phyloP scores from a whole-genome alignment of 2,329 filamentous ascomycete species.

The Fusarium subglutinans region DNA sequence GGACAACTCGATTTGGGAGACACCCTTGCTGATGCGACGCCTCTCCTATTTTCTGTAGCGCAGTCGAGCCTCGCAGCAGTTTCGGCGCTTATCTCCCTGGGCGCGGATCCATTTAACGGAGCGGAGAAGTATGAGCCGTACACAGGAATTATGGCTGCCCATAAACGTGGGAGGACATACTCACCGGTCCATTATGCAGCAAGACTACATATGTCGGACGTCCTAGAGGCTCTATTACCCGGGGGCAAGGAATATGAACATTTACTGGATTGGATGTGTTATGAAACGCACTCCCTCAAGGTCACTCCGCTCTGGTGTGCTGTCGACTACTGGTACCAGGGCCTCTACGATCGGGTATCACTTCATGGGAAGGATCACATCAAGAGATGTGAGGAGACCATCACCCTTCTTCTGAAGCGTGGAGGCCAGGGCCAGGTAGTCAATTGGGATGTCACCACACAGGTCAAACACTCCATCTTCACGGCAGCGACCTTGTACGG shows the following conservation, averaged over 20 bases:
- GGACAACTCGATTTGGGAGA: not conserved
- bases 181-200: not conserved
- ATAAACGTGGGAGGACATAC: not conserved
- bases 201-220: not conserved
- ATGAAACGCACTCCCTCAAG: not conserved
- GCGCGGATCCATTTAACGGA: not conserved
- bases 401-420: not conserved
- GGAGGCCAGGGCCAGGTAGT: not conserved
- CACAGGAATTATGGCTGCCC: not conserved
- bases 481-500: not conserved
- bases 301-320: not conserved
- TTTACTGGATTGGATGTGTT: not conserved
- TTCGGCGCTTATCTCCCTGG: accelerated
- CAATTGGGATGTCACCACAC: not conserved
- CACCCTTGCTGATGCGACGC: not conserved
- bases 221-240: not conserved
- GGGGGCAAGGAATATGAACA: not conserved
- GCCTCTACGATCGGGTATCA: not conserved
- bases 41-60: accelerated
- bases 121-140: not conserved
- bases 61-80: not conserved
- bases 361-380: not conserved
- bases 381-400: not conserved
- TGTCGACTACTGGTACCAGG: not conserved
- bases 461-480: not conserved